phyloP scores from a whole-genome alignment of 2,329 filamentous ascomycete genomes.

The Ilyonectria sp. region DNA sequence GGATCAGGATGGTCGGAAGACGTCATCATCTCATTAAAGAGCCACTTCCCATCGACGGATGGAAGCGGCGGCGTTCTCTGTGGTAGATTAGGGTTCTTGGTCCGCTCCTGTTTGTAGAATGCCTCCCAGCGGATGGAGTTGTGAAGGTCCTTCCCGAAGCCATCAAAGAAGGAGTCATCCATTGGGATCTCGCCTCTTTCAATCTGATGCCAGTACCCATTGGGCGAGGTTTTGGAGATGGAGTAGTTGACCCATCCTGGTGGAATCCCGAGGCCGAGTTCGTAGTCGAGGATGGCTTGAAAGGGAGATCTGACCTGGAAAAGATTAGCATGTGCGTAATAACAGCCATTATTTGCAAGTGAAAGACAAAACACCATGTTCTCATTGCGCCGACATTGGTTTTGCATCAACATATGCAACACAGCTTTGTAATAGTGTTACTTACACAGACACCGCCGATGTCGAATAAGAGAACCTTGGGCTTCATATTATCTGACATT shows the following conservation, averaged over 20 bases:
- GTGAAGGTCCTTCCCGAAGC: slow-evolving; percentile 83
- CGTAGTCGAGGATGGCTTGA: slow-evolving; percentile 93
- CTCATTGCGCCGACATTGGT: neutral
- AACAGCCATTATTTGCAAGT: neutral
- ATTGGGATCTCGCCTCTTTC: slow-evolving; percentile 87
- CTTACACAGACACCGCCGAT: slow-evolving; percentile 97
- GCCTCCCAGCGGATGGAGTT: slow-evolving; percentile 77
- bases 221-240: slow-evolving; percentile 83
- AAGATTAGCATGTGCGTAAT: slow-evolving; percentile 23
- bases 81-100: slow-evolving; percentile 58
- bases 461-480: slow-evolving; percentile 90
- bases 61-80: slow-evolving; percentile 74
- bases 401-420: neutral
- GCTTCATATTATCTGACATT: slow-evolving; percentile 65
- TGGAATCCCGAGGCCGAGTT: slow-evolving; percentile 81
- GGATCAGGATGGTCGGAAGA: slow-evolving; percentile 80
- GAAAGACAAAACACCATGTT: neutral
- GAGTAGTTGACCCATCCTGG: slow-evolving; percentile 93
- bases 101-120: slow-evolving; percentile 68
- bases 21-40: slow-evolving; percentile 95
- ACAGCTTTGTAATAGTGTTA: slow-evolving; percentile 46
- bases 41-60: slow-evolving; percentile 79
- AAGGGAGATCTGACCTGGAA: slow-evolving; percentile 89
- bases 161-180: slow-evolving; percentile 80
- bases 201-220: slow-evolving; percentile 89